These are phyloP conservation scores for Metschnikowia chrysomelidarum DNA, from an alignment of 805 yeast species.

Conservation along the genomic window DNA sequence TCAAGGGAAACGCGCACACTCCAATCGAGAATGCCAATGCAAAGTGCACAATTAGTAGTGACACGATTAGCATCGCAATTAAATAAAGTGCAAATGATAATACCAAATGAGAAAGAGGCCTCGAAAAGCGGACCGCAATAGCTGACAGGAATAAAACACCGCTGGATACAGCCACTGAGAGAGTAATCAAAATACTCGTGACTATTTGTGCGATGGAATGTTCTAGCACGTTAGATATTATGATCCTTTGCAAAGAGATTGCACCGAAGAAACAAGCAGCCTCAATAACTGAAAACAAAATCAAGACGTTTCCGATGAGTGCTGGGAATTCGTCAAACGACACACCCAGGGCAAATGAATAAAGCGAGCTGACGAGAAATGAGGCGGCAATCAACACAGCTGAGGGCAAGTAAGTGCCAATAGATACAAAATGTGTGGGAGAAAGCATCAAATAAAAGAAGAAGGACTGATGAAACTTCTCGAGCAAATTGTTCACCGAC, in stretches of 20 bases:
- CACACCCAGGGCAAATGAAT: conserved; percentile 49
- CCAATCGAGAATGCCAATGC: conserved; percentile 76
- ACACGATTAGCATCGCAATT: conserved; percentile 67
- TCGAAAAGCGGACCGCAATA: conserved; percentile 16
- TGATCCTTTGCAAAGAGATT: conserved; percentile 26
- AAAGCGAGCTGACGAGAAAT: conserved; percentile 66
- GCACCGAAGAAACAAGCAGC: conserved; percentile 23
- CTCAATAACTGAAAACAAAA: conserved; percentile 30
- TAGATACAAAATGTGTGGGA: conserved; percentile 81
- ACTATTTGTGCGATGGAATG: conserved; percentile 1
- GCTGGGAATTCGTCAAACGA: conserved; percentile 20
- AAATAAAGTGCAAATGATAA: conserved; percentile 50
- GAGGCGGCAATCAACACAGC: conserved; percentile 70
- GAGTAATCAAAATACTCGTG: conserved; percentile 2
- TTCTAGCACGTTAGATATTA: conserved; percentile 3
- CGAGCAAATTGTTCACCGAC: conserved; percentile 86
- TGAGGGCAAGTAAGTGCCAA: conserved; percentile 89
- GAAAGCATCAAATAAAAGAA: conserved; percentile 84
- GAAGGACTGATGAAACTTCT: conserved; percentile 95
- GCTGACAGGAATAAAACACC: conserved; percentile 3
- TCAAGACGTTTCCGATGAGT: conserved; percentile 25
- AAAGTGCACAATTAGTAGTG: conserved; percentile 79
- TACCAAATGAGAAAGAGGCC: conserved; percentile 24
- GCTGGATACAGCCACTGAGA: conserved; percentile 4
- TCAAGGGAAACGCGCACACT: conserved; percentile 69